A percentile compares a stretch with the other conserved stretches of the same genome.
phyloP scores from a whole-genome alignment of 352 stramenopile genomes.

The Globisporangium camurandrum region DNA sequence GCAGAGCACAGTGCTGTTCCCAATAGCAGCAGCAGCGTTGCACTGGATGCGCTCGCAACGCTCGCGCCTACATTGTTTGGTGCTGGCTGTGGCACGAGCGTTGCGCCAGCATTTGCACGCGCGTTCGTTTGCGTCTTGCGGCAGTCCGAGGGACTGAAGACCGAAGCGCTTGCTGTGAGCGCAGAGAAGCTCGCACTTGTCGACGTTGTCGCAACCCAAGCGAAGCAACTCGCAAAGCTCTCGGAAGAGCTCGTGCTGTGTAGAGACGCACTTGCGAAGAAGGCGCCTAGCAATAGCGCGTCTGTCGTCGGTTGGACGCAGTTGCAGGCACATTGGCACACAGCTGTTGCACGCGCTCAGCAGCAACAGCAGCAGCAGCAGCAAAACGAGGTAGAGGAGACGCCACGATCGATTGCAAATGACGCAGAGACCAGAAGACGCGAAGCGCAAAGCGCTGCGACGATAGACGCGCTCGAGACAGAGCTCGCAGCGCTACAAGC shows the following conservation, averaged over 20 bases:
- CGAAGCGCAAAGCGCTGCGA: slow-evolving; percentile 8
- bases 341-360: slow-evolving; percentile 7
- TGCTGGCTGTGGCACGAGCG: slow-evolving; percentile 29
- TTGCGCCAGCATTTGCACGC: slow-evolving; percentile 35
- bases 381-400: background rate
- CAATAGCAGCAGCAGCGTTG: slow-evolving; percentile 1
- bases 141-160: slow-evolving; percentile 29
- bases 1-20: slow-evolving; percentile 6
- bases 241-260: slow-evolving; percentile 50
- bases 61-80: slow-evolving; percentile 11
- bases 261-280: slow-evolving; percentile 47
- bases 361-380: too few species aligned
- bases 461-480: slow-evolving; percentile 10
- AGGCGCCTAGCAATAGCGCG: slow-evolving; percentile 13
- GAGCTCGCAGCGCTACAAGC: slow-evolving; percentile 10
- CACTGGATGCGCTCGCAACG: too few species aligned
- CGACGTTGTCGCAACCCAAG: slow-evolving; percentile 19
- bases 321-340: slow-evolving; percentile 14
- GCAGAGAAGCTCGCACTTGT: slow-evolving; percentile 30
- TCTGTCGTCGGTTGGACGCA: slow-evolving; percentile 9
- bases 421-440: too few species aligned
- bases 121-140: slow-evolving; percentile 38
- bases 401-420: background rate
- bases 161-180: slow-evolving; percentile 21
- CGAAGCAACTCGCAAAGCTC: slow-evolving; percentile 24